Conservation (phyloP, 1,139 yeast species). For the Arxiozyma telluris region DNA sequence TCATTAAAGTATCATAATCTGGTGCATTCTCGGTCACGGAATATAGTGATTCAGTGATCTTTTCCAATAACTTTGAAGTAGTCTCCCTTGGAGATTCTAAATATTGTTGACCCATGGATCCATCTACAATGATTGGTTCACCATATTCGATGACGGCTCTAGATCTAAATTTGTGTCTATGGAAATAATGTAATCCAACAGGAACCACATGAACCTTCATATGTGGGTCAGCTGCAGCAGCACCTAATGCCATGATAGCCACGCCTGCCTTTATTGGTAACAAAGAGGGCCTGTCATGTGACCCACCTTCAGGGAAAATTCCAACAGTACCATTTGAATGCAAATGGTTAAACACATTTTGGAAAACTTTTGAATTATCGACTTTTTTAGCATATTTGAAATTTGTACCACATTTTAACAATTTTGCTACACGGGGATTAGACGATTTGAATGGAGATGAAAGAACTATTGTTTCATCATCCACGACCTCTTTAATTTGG, state of each 20-base stretch:
- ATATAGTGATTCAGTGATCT: conserved; percentile 65
- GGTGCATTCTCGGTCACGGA: conserved; percentile 89
- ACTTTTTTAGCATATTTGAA: conserved; percentile 75
- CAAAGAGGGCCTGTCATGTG: conserved; percentile 87
- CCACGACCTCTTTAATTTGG: conserved; percentile 57
- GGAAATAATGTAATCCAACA: conserved; percentile 95
- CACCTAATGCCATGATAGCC: conserved; percentile 95
- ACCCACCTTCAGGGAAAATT: conserved; percentile 97
- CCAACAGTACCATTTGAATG: conserved; percentile 78
- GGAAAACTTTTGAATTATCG: conserved; percentile 76
- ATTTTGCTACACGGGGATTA: conserved; percentile 36
- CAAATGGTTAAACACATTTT: conserved; percentile 72
- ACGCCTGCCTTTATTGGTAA: conserved; percentile 94
- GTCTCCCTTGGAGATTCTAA: conserved; percentile 65
- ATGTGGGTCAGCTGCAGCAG: conserved; percentile 62
- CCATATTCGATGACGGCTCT: conserved; percentile 95
- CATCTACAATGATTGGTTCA: conserved; percentile 46
- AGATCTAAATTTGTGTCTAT: conserved; percentile 88
- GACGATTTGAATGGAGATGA: conserved; percentile 60
- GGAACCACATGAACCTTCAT: conserved; percentile 82
- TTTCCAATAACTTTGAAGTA: conserved; percentile 59
- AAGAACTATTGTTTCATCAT: conserved; percentile 66
- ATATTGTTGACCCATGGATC: conserved; percentile 48
- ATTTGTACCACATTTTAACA: conserved; percentile 45
- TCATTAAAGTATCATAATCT: conserved; percentile 87